These are phyloP conservation scores for Fusarium staphyleae DNA, from an alignment of 2,329 filamentous ascomycete species.

Conservation along the genomic window DNA sequence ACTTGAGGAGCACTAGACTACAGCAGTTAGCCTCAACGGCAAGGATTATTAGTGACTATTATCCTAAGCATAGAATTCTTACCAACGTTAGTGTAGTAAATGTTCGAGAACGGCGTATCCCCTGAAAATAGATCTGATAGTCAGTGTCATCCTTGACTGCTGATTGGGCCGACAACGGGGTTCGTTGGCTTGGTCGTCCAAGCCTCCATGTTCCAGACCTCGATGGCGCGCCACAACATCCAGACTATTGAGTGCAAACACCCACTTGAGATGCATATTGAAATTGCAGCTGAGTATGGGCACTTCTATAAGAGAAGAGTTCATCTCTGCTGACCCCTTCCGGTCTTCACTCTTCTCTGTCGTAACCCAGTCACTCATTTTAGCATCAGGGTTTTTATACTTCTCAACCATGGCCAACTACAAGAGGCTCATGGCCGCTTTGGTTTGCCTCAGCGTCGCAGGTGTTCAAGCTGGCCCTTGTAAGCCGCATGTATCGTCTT, in stretches of 20 bases:
- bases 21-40: no score
- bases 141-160: no score
- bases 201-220: not conserved
- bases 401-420: not conserved
- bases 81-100: no score
- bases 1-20: no score
- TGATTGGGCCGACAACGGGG: no score
- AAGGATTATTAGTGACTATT: no score
- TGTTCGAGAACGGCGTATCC: no score
- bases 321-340: not conserved
- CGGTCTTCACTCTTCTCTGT: not conserved
- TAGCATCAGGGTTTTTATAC: not conserved
- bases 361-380: not conserved
- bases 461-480: not conserved
- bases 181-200: no score
- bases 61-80: no score
- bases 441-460: not conserved
- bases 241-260: not conserved
- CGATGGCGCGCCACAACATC: not conserved
- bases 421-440: not conserved
- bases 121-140: no score
- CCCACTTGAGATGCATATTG: not conserved
- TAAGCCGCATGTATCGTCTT: not conserved
- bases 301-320: not conserved
- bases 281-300: not conserved